Conservation (phyloP, 2,329 filamentous ascomycete species). For the Ascochyta clinopodiicola region DNA sequence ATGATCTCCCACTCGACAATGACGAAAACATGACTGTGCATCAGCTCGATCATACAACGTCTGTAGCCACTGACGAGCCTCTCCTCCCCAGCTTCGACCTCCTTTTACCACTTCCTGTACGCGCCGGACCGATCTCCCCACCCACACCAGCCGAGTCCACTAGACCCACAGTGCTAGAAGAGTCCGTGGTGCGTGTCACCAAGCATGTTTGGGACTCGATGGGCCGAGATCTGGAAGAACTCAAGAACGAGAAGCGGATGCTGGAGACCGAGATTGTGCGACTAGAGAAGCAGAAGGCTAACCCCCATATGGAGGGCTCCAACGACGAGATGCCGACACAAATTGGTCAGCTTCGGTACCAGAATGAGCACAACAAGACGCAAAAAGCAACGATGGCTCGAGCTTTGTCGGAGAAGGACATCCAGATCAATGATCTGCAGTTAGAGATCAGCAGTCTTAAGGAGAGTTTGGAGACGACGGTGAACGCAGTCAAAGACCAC, state of each 20-base stretch:
- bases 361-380: conserved; percentile 25
- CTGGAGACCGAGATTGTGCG: conserved; percentile 12
- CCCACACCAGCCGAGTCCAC: conserved; percentile 12
- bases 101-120: background rate
- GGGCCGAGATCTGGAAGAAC: background rate
- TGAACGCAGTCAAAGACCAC: background rate
- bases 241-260: conserved; percentile 9
- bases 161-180: background rate
- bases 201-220: conserved; percentile 15
- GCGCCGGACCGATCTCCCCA: conserved; percentile 2
- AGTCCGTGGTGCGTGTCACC: conserved; percentile 12
- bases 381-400: conserved; percentile 29
- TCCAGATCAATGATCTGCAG: conserved; percentile 23
- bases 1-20: background rate
- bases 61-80: background rate
- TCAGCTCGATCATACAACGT: background rate
- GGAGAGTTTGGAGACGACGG: background rate
- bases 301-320: background rate
- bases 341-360: conserved; percentile 24
- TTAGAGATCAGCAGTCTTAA: conserved; percentile 17
- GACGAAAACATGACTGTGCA: background rate
- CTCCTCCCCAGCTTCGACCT: background rate
- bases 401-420: conserved; percentile 23
- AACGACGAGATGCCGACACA: conserved; percentile 5
- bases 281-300: background rate